Evolutionary conservation across 2,329 filamentous ascomycete species (phyloP), one percentile per base, ranked within the genome.

Genomic region (Fusarium pseudonygamai): DNA sequence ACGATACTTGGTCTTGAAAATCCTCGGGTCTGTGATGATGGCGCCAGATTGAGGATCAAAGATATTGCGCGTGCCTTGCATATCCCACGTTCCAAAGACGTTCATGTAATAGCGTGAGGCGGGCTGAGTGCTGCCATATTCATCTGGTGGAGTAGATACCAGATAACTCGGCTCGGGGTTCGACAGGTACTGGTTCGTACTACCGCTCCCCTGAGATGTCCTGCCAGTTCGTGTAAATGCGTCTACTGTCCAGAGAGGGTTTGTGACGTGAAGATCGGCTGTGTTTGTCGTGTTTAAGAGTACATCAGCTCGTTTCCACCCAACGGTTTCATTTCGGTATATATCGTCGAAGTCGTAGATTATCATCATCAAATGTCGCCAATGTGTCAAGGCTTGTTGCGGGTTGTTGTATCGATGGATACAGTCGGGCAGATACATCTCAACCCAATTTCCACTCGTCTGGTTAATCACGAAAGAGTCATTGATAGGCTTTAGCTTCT

Each of bases 231-330:
- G 67, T n/a, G 15, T 11, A 12, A 32, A 68, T 1, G 11, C n/a
- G 10, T 60, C 37, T 1, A 74, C 52, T 18, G 24, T 18, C 72
- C 71, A 74, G 1, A 74, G 60, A 1, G 60, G 43, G 20, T 69
- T 74, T 2, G 32, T 5, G 0, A 47, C 43, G 13, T 74, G 42
- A 4, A 42, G 32, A 36, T 64, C 24, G 2, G 32, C 36, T 18
- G 60, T 42, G 15, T 55, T 47, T 6, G 45, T 69, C 2, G 50
- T 59, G 40, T 63, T 74, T 20, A 20, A 36, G 4, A 66, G 45
- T 1, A 74, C 64, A n/a, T 74, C 52, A 9, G 24, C 59, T 16
- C 56, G 56, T 45, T 36, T 74, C 71, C 71, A 74, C 9, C 71
- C 71, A 2, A 36, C 7, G 6, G 71, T 59, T 6, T 42, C 32